Evolutionary conservation across 2,329 filamentous ascomycete species (phyloP), one percentile per base, ranked within the genome.

Genomic region (Penicillium brasilianum): DNA sequence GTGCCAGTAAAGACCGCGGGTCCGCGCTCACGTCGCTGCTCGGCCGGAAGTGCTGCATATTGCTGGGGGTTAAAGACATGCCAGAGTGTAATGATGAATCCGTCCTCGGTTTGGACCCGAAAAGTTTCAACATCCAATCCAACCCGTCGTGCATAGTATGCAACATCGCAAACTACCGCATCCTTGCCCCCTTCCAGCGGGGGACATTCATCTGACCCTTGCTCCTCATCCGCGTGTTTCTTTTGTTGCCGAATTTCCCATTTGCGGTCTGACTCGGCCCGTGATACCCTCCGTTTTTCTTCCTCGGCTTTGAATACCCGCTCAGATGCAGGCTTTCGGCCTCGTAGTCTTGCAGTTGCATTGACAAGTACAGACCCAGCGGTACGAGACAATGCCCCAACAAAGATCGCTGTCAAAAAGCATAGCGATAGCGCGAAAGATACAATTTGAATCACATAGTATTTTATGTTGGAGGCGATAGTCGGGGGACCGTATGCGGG

Each of bases 71-170:
- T 90, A 74, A 91, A 96, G 28, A 97, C 83, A 74, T 97, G 94
- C 89, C 91, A 96, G 1, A 97, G 82, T 22, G 90, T 87, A 63
- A 97, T 90, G 49, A 97, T 87, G 73, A 97, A 97, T 0, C 93
- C 93, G 71, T 98, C 94, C 74, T 97, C 93, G 0, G 94, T 97
- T 75, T 96, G 90, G 0, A 97, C 93, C 53, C 91, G 83, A 70
- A 92, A 91, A 10, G 85, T 85, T 72, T 97, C 93, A 25, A 92
- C 86, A 63, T 97, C 92, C 0, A 98, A 83, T 0, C 94, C 94
- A 14, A 97, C 92, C 13, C 93, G 84, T 20, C 91, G 85, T 1
- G 94, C 93, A 73, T 98, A 97, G 73, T 97, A 95, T 2, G 85
- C 84, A 20, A 93, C 86, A 69, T 97, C 90, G 70, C 90, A 92